Conservation (phyloP, 169 alveolate species). For the Theileria annulata region DNA sequence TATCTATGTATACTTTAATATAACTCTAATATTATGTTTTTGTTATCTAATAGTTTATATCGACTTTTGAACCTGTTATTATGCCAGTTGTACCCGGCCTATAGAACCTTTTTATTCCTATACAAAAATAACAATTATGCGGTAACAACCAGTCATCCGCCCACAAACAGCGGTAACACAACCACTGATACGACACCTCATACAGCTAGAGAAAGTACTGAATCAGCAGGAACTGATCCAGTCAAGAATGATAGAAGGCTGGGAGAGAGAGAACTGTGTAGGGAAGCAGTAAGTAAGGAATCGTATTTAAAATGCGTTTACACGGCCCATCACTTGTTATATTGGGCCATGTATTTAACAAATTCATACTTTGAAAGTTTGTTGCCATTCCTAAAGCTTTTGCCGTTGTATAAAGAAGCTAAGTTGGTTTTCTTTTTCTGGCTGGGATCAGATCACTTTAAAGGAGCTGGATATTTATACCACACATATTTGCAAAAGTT, state of each 20-base stretch:
- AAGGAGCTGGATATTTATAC: constrained; percentile 77
- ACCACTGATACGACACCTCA: not conserved
- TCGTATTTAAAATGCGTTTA: constrained; percentile 28
- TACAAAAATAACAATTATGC: constrained; percentile 13
- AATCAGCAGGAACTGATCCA: not conserved
- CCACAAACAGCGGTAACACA: constrained; percentile 6
- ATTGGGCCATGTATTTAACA: constrained; percentile 72
- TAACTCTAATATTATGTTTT: not conserved
- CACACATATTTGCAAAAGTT: constrained; percentile 38
- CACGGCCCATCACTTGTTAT: constrained; percentile 68
- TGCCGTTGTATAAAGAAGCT: constrained; percentile 72
- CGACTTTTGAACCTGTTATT: constrained; percentile 45
- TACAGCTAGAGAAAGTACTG: not conserved
- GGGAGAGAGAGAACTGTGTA: constrained; percentile 12
- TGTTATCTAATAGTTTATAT: constrained; percentile 33
- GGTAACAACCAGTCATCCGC: not conserved
- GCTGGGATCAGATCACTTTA: constrained; percentile 74
- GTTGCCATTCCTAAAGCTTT: constrained; percentile 38
- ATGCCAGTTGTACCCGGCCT: constrained; percentile 66
- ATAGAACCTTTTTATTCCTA: constrained; percentile 47
- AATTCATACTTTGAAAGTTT: constrained; percentile 57
- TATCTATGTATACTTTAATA: not conserved
- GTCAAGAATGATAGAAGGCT: not conserved
- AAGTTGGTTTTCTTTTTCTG: constrained; percentile 73
- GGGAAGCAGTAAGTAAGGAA: constrained; percentile 8